Conservation (phyloP, 2,329 filamentous ascomycete genomes). For the Chlorencoelia australis region DNA sequence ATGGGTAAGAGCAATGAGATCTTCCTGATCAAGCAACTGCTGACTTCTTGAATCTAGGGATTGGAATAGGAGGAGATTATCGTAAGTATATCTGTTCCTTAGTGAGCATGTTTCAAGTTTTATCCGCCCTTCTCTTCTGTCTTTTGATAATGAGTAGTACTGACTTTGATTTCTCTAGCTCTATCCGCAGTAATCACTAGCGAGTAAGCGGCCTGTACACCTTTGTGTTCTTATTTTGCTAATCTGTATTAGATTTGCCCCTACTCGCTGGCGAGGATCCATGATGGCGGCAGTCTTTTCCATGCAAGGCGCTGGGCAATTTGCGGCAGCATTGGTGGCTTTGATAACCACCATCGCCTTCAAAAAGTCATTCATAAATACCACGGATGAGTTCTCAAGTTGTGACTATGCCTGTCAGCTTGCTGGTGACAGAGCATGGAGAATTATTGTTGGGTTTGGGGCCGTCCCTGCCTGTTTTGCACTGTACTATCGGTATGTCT, state of each 20-base stretch:
- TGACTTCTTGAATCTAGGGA: too few species aligned
- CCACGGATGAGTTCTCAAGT: slow-evolving; percentile 33
- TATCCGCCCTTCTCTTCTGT: too few species aligned
- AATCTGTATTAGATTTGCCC: slow-evolving; percentile 51
- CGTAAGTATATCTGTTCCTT: too few species aligned
- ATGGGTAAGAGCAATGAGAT: too few species aligned
- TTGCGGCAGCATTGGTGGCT: slow-evolving; percentile 59
- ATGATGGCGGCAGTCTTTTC: slow-evolving; percentile 81
- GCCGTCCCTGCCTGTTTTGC: slow-evolving; percentile 69
- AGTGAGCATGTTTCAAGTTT: too few species aligned
- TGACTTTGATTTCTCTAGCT: too few species aligned
- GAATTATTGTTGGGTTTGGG: slow-evolving; percentile 70
- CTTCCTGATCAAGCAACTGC: too few species aligned
- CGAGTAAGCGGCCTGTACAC: slow-evolving; percentile 36
- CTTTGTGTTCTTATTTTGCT: neutral
- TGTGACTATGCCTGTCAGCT: slow-evolving; percentile 55
- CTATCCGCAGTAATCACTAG: slow-evolving; percentile 64
- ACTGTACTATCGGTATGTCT: slow-evolving; percentile 82
- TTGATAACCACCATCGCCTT: slow-evolving; percentile 59
- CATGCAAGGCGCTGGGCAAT: slow-evolving; percentile 77
- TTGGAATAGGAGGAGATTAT: slow-evolving; percentile 76
- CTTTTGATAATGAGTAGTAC: too few species aligned
- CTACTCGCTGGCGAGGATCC: slow-evolving; percentile 69
- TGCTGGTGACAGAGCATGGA: slow-evolving; percentile 74
- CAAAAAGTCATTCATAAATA: slow-evolving; percentile 38